A percentile compares a stretch with the other conserved stretches of the same genome.
Evolutionary conservation across 2,329 filamentous ascomycete genomes (phyloP).

Genomic region (Lecanicillium sp.): DNA sequence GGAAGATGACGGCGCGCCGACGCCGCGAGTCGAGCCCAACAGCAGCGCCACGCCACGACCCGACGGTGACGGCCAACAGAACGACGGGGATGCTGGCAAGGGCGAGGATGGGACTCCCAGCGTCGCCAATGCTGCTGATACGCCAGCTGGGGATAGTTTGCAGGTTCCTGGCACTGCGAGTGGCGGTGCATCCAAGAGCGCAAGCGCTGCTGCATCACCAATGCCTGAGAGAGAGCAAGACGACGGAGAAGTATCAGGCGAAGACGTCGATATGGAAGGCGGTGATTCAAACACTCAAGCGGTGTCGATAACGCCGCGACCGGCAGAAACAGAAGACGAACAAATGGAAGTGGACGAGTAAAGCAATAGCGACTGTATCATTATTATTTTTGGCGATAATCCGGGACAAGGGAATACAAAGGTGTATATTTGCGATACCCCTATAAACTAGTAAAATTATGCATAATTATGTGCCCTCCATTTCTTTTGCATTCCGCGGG

Average conservation of each 20-base stretch:
- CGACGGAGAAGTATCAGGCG: constrained; percentile 46
- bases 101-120: constrained; percentile 26
- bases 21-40: constrained; percentile 44
- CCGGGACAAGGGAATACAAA: not conserved
- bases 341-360: constrained; percentile 60
- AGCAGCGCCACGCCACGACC: constrained; percentile 46
- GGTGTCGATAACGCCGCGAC: constrained; percentile 38
- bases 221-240: constrained; percentile 29
- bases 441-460: not conserved
- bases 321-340: constrained; percentile 36
- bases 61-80: constrained; percentile 29
- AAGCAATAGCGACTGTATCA: constrained; percentile 10
- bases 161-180: constrained; percentile 17
- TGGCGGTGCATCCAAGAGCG: constrained; percentile 20
- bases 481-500: constrained; percentile 4
- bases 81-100: constrained; percentile 21
- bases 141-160: constrained; percentile 10
- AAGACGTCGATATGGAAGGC: constrained; percentile 7
- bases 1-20: constrained; percentile 51
- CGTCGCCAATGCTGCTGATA: constrained; percentile 26
- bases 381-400: not conserved
- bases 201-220: constrained; percentile 22
- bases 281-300: not conserved
- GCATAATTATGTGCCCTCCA: not conserved
- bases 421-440: constrained; percentile 19